Base-by-base conservation (phyloP, 495 filamentous ascomycete genomes). In the Pseudevernia furfuracea region DNA sequence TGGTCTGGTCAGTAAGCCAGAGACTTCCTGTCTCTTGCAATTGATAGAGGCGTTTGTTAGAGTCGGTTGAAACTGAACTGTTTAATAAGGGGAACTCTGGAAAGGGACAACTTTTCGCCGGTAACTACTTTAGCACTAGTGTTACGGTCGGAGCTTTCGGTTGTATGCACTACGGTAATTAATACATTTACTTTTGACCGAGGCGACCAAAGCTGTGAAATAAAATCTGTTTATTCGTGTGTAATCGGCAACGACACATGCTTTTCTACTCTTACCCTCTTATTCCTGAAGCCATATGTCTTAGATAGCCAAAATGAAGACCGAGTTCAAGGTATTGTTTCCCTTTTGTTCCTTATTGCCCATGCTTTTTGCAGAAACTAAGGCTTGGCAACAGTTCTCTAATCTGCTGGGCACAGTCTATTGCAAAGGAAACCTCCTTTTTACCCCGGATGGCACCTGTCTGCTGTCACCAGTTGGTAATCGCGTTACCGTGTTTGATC, bases 391-490 rank as follows among this genome's bases (percentile, higher is more conserved):
- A 32, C 67, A 95, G 89, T 97, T 96, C 78, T 94, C 90, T 74
- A 96, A 96, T 74, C 81, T 97, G 69, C 84, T 98, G 69, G 95
- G 94, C 66, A 98, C 92, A 69, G 94, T 98, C 69, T 98, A 97
- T 80, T 89, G 91, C 78, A 89, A 89, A 81, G 94, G 95, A 75
- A 97, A 97, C 74, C 84, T 98, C 65, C 83, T 96, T 69, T 98
- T 96, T 80, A 95, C 89, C 70, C 93, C 92, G 68, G 94, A 98
- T 85, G 94, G 94, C 68, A 93, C 89, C 68, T 92, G 90, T 76
- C 82, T 98, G 55, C 87, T 94, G 67, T 97, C 95, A n/a, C 94
- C 94, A 32, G 95, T 98, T 62, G 94, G 94, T 71, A 98, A 97
- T 78, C 80, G 90, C 71, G 90, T 98, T 59, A 89, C 94, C 3